A percentile compares a stretch with the other conserved stretches of the same genome.
Conservation (phyloP, 305 asterid species). For the Fraxinus nigra region DNA sequence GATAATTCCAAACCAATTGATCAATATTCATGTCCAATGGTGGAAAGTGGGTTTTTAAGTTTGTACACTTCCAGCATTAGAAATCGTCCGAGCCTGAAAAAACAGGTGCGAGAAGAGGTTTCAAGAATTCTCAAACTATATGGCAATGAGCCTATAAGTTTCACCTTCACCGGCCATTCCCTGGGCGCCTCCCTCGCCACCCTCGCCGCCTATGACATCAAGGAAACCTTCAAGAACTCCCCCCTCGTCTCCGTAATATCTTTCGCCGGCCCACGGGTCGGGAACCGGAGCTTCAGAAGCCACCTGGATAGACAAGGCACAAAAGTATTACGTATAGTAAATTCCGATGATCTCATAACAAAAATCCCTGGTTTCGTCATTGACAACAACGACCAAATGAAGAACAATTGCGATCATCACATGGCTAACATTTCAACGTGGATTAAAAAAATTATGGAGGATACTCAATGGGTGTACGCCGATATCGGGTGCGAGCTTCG, state of each 20-base stretch:
- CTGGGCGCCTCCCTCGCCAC: conserved; percentile 93
- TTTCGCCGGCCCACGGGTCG: conserved; percentile 91
- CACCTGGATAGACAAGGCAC: conserved; percentile 61
- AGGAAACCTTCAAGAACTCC: conserved; percentile 34
- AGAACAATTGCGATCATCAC: conserved; percentile 6
- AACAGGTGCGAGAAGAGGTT: conserved; percentile 43
- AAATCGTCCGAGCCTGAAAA: conserved; percentile 48
- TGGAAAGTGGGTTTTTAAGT: conserved; percentile 76
- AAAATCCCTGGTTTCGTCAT: conserved; percentile 84
- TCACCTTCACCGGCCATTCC: conserved; percentile 89
- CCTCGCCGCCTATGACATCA: conserved; percentile 75
- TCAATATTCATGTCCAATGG: conserved; percentile 47
- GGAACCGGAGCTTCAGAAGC: conserved; percentile 62
- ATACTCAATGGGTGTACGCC: conserved; percentile 55
- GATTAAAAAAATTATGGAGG: conserved; percentile 49
- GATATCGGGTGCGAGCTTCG: conserved; percentile 47
- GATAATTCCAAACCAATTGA: background rate
- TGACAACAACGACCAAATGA: conserved; percentile 31
- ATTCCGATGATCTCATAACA: conserved; percentile 72
- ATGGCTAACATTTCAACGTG: conserved; percentile 26
- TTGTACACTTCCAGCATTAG: conserved; percentile 55
- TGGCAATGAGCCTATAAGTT: conserved; percentile 54
- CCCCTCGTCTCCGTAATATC: conserved; percentile 74
- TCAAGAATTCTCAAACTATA: conserved; percentile 36
- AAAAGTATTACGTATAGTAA: conserved; percentile 69